Evolutionary conservation across 2,329 filamentous ascomycete species (phyloP), one percentile per base, ranked within the genome.

Genomic region (Trichoderma asperellum): DNA sequence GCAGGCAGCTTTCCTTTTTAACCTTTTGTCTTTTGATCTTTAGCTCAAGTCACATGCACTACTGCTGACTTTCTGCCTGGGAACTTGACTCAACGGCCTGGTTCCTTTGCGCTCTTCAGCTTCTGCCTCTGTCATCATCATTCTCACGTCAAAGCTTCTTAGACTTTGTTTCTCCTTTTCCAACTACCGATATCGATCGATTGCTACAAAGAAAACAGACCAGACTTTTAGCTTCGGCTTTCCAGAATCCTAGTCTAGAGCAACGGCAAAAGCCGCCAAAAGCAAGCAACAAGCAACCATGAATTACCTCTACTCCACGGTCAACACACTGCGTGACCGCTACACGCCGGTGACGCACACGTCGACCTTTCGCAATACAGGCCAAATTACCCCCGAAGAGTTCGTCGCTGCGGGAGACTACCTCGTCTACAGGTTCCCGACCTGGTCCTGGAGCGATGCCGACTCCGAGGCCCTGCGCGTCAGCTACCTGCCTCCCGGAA

Each of bases 401-500:
- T 99, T 99, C 81, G 86, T 97, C 62, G 91, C 92, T 4, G 96
- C 96, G 4, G 96, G 96, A 75, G 96, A 99, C 83, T 99, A 98
- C 80, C 89, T 99, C 47, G 94, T 97, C 77, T 97, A 96, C 89
- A 98, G 97, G 84, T 99, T 99, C 82, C 96, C 95, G 10, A 97
- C 95, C 70, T 99, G 96, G 96, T 92, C 93, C 61, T 99, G 96
- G 96, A 90, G 92, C 73, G 93, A 96, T 76, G 94, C 95, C 73
- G 92, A 95, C 68, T 89, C 90, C n/a, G 88, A 90, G 1, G 86
- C 88, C 71, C 92, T 93, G 79, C 91, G 94, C 72, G 92, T 92
- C 68, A 84, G 85, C 73, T 92, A 97, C 78, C 88, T 99, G 4
- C 96, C 96, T 0, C 82, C 89, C 0, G 93, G 92, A 63, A 99